Base-by-base conservation (phyloP, 192 early-diverging fungal genomes). In the Thamnidium elegans region DNA sequence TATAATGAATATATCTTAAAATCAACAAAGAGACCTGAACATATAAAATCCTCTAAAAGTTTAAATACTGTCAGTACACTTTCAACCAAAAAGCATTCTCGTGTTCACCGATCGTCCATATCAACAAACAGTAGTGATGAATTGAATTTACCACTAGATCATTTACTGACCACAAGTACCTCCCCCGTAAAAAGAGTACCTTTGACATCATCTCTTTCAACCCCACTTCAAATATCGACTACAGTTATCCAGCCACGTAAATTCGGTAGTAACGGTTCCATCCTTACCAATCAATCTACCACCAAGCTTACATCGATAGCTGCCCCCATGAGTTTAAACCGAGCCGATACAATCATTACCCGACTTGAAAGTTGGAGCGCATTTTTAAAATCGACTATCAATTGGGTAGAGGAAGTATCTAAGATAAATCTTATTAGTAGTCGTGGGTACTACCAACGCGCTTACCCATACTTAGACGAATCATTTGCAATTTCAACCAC, bases 371-470 rank as follows among this genome's bases (percentile, higher is more conserved):
- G 17, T 15, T 63, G 61, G 61, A n/a, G 20, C 1, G 32, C 21
- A 3, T 51, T 63, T 34, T 39, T 63, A 50, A 51, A 63, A n/a
- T 36, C 47, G 11, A 50, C 36, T 5, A 50, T 50, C 19, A 26
- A 34, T 7, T 63, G 61, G 61, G 21, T 63, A 8, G 47, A 63
- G 8, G 61, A 63, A 19, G n/a, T 36, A 10, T 30, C 61, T 7
- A 48, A 51, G 19, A 39, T 63, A 5, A 63, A 46, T 50, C 30
- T 39, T 31, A n/a, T 15, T 36, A 63, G 31, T 3, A 63, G 61
- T 20, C 61, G 61, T 14, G 32, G 17, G 2, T 63, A 50, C 14
- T 63, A 46, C 19, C 30, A 55, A n/a, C 53, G 53, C 31, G 53
- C 53, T 14, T 55, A n/a, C 13, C 32, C 53, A 9, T 30, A 15